Base-by-base conservation (phyloP, 352 stramenopile species). In the Phytophthora sojae region DNA sequence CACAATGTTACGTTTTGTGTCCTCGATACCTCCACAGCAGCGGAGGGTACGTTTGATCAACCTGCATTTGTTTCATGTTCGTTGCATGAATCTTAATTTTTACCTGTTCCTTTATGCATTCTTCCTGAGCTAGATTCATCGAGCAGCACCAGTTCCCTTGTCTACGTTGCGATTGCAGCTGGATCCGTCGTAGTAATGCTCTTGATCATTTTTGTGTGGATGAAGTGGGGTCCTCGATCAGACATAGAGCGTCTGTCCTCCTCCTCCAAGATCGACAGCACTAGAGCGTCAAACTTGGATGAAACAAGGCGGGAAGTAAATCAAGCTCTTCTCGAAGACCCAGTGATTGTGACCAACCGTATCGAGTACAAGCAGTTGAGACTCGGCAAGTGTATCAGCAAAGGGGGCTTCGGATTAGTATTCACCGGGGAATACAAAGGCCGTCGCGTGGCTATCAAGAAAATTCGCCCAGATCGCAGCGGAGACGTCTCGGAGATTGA, bases 1-100 rank as follows among this genome's bases (percentile, higher is more conserved):
- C 75, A 82, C 23, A 64, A 50, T 11, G 62, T 71, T 23, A 74
- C 55, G 9, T 81, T 85, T 51, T 82, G 77, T 25, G 75, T 85
- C 25, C n/a, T 79, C 4, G 69, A 67, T 8, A 61, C 56, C 4
- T 39, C 39, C 26, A 50, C 21, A 14, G 37, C 53, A 4, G 29
- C 19, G 2, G 19, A 76, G 32, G 57, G 69, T 76, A 72, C 12
- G 45, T 17, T 51, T 25, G n/a, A 9, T 51, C 15, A 15, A 26
- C 15, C 14, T 51, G 12, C n/a, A 23, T 49, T 19, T 21, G 6
- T 7, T 23, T 5, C n/a, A 49, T 23, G 8, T 23, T 49, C 29
- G 6, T 35, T 7, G 6, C 29, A 35, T 35, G 21, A 21, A 21
- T 21, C 21, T 21, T n/a, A 45, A n/a, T 45, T 19, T 45, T 32